phyloP scores from a whole-genome alignment of 129 eudicot species.

The Chrysanthemum makinoi region DNA sequence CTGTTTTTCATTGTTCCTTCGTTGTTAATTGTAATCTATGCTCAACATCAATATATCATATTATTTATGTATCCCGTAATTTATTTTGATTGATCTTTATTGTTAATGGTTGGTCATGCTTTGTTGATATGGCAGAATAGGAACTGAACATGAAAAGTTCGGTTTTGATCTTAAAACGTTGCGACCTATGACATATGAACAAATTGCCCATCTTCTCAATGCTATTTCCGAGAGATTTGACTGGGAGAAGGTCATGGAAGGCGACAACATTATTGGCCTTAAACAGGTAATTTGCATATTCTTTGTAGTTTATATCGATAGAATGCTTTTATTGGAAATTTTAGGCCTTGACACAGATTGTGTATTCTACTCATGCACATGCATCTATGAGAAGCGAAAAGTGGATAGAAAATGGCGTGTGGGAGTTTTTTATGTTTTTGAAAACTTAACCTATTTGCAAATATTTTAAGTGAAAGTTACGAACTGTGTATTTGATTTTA shows the following conservation, averaged over 20 bases:
- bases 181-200: constrained; percentile 85
- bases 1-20: constrained; percentile 7
- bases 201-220: constrained; percentile 81
- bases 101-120: constrained; percentile 11
- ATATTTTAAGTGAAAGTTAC: background rate
- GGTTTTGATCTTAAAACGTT: constrained; percentile 84
- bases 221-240: constrained; percentile 97
- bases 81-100: too few relatives aligned
- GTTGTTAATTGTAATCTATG: background rate
- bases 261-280: constrained; percentile 88
- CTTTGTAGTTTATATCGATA: background rate
- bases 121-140: constrained; percentile 65
- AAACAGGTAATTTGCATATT: constrained; percentile 62
- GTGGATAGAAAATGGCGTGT: background rate
- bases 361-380: background rate
- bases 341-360: background rate
- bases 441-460: background rate
- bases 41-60: background rate
- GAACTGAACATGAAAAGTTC: constrained; percentile 98
- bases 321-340: constrained; percentile 10
- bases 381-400: background rate
- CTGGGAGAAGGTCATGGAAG: constrained; percentile 98
- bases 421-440: background rate
- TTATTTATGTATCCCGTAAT: too few relatives aligned
- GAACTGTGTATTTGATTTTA: background rate